A percentile compares a stretch with the other conserved stretches of the same genome.
phyloP scores from a whole-genome alignment of 208 protist species.

The Vickermania ingenoplastis region DNA sequence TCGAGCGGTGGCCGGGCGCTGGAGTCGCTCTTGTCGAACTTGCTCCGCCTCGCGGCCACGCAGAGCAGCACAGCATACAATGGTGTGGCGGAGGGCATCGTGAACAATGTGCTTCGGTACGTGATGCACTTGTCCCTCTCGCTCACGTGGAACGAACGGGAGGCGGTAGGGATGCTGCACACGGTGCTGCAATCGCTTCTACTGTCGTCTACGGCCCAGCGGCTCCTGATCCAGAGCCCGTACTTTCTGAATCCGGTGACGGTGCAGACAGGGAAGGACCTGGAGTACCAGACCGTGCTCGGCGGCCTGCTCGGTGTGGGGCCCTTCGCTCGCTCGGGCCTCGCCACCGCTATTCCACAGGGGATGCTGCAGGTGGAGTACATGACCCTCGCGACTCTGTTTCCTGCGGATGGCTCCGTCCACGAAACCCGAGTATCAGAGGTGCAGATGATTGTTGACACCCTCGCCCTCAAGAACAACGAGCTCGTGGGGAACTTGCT shows the following conservation, averaged over 20 bases:
- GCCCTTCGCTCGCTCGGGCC: conserved; percentile 13
- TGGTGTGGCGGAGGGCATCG: conserved; percentile 11
- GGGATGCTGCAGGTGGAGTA: conserved; percentile 8
- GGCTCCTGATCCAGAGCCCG: conserved; percentile 33
- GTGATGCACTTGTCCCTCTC: conserved; percentile 40
- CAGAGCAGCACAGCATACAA: conserved; percentile 21
- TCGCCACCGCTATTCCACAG: not conserved
- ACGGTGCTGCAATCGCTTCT: conserved; percentile 37
- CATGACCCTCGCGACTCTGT: conserved; percentile 31
- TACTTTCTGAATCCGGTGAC: conserved; percentile 45
- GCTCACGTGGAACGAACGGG: conserved; percentile 34
- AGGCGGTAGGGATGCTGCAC: conserved; percentile 30
- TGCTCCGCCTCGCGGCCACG: conserved; percentile 19
- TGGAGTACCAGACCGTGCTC: conserved; percentile 63
- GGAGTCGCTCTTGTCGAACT: conserved; percentile 57
- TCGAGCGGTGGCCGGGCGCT: conserved; percentile 14
- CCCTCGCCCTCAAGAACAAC: conserved; percentile 34
- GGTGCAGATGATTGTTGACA: conserved; percentile 35
- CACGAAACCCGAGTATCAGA: conserved; percentile 33
- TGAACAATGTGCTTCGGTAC: conserved; percentile 61
- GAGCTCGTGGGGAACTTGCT: conserved; percentile 50
- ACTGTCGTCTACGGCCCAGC: conserved; percentile 22
- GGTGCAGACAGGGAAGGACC: conserved; percentile 27
- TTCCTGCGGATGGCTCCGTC: conserved; percentile 29
- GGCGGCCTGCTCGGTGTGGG: conserved; percentile 68